Evolutionary conservation across 805 yeast species (phyloP), one percentile per base, ranked within the genome.

Genomic region (Huiozyma sinensis): DNA sequence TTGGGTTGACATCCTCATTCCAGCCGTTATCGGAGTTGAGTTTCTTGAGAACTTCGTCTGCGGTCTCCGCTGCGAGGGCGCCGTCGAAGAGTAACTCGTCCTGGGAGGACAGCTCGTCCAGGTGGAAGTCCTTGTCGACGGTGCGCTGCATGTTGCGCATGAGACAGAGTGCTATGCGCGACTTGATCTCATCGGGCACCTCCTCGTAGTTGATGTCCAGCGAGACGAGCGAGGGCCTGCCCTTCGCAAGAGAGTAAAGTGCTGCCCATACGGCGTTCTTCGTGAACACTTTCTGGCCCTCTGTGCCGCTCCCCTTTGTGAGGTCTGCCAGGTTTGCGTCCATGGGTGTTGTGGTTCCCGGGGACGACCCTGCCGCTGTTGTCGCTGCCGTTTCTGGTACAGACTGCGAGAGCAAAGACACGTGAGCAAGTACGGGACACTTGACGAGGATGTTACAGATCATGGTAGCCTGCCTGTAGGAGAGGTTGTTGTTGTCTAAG

Each of bases 21-120:
- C 24, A 32, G 44, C 65, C 60, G 38, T 63, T 66, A 44, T 72
- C 67, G 38, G 64, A 59, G 41, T 65, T 65, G 31, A 56, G 43
- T n/a, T 53, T 56, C 13, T 48, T 53, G 44, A 83, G 61, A 44
- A 83, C 61, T 47, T 76, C 75, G 48, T 79, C 87, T 0, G 89
- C 90, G 2, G 86, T 75, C 58, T 81, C 81, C 54, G 86, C 79
- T 40, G 83, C 68, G 45, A 83, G 65, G 0, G 87, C 73, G 6
- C 90, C 92, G 63, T 83, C 90, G 58, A 79, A 81, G 60, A 83
- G 71, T 40, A 83, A 67, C 50, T 83, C 90, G 57, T 73, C 83
- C 44, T 65, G 65, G 7, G 53, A 45, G 35, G 66, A 51, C 4
- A 65, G 46, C 24, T 61, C 70, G 50, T 60, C 66, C n/a, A 58